phyloP scores from a whole-genome alignment of 1,284 basidiomycete genomes.

The Sanghuangporus baumii region DNA sequence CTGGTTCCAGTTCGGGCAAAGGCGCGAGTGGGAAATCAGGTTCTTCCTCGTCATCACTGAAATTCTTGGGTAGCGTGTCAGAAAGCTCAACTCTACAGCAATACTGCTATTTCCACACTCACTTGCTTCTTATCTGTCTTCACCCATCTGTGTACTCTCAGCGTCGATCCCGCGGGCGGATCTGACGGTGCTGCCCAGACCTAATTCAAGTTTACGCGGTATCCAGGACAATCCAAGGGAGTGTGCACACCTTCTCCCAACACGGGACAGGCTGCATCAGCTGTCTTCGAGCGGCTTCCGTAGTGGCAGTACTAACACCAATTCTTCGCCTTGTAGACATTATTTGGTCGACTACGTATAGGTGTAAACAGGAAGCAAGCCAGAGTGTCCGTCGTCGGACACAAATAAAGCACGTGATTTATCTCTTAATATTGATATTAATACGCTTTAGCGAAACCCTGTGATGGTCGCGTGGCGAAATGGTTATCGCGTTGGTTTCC shows the following conservation, averaged over 20 bases:
- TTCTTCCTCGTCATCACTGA: constrained; percentile 74
- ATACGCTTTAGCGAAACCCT: too few relatives aligned
- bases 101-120: constrained; percentile 21
- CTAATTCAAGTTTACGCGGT: background rate
- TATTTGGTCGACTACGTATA: background rate
- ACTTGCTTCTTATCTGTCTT: constrained; percentile 71
- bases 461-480: constrained; percentile 8
- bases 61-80: constrained; percentile 45
- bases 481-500: constrained; percentile 17
- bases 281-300: constrained; percentile 71
- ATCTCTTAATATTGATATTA: too few relatives aligned
- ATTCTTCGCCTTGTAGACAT: constrained; percentile 71
- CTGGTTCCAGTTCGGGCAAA: constrained; percentile 60
- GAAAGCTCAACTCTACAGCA: background rate
- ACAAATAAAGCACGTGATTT: background rate
- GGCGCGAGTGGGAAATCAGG: constrained; percentile 68
- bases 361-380: background rate
- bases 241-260: constrained; percentile 52
- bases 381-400: too few relatives aligned
- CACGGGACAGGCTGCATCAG: constrained; percentile 75
- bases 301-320: constrained; percentile 66
- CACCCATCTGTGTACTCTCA: constrained; percentile 68
- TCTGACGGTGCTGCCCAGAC: constrained; percentile 54
- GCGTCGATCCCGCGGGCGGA: constrained; percentile 44
- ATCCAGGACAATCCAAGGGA: background rate